Conservation (phyloP, 1,139 yeast species). For the Scheffersomyces lignicola region DNA sequence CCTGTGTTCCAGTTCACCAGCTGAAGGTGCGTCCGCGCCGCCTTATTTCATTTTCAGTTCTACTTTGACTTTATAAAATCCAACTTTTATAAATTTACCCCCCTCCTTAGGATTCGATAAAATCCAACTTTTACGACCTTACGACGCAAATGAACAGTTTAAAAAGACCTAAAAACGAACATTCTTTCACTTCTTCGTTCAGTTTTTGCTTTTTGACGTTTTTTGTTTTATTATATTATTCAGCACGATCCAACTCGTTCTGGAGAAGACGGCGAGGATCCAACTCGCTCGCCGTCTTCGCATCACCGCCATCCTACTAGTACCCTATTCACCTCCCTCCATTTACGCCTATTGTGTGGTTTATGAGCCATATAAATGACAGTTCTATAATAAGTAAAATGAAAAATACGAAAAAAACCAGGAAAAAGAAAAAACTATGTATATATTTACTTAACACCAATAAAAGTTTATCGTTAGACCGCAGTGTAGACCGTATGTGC, state of each 20-base stretch:
- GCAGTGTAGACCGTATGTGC: too few species aligned
- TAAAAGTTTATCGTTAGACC: too few species aligned
- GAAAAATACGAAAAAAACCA: constrained; percentile 1
- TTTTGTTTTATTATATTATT: constrained; percentile 7
- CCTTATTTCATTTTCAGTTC: constrained; percentile 2
- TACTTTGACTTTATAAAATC: constrained; percentile 1
- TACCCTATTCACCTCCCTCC: constrained; percentile 9
- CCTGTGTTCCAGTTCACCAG: constrained; percentile 34
- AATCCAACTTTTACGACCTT: constrained; percentile 41
- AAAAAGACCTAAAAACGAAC: constrained; percentile 10
- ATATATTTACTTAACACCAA: too few species aligned
- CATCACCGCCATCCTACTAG: constrained; percentile 10
- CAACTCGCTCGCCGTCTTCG: constrained; percentile 16
- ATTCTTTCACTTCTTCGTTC: constrained; percentile 7
- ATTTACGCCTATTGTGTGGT: background rate
- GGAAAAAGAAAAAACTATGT: too few species aligned
- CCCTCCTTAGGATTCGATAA: constrained; percentile 17
- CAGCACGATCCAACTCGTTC: background rate
- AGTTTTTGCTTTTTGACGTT: constrained; percentile 4
- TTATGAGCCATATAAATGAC: too few species aligned
- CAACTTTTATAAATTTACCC: constrained; percentile 3
- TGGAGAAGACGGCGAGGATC: constrained; percentile 7
- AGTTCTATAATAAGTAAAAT: background rate
- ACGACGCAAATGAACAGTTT: constrained; percentile 16
- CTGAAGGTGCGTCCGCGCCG: constrained; percentile 9